Conservation (phyloP, 768 basidiomycete genomes). For the Boletellus ananas region DNA sequence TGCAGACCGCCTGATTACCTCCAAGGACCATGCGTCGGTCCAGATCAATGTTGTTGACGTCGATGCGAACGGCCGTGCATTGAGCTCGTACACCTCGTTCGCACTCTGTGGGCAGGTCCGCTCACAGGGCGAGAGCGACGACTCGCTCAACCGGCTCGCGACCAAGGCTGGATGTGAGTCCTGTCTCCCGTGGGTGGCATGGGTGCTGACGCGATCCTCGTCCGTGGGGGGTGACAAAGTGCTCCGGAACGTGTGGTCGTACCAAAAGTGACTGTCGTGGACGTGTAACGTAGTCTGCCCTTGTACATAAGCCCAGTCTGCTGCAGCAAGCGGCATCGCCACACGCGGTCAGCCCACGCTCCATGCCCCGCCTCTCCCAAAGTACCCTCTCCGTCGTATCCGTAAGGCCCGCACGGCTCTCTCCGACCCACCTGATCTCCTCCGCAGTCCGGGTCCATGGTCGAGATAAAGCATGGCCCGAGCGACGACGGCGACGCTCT, state of each 20-base stretch:
- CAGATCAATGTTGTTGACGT: slow-evolving; percentile 95
- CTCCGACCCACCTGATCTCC: slow-evolving; percentile 9
- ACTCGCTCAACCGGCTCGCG: slow-evolving; percentile 93
- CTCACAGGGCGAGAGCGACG: slow-evolving; percentile 94
- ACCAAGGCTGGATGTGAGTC: slow-evolving; percentile 91
- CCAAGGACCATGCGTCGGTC: slow-evolving; percentile 98
- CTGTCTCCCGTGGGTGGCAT: background rate
- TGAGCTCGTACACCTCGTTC: slow-evolving; percentile 81
- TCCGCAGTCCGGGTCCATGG: slow-evolving; percentile 57
- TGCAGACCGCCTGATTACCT: slow-evolving; percentile 93
- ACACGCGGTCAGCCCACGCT: slow-evolving; percentile 16
- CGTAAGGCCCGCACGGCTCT: slow-evolving; percentile 31
- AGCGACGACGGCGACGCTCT: slow-evolving; percentile 13
- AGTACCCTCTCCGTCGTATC: slow-evolving; percentile 46
- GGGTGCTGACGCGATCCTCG: slow-evolving; percentile 7
- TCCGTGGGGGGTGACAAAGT: slow-evolving; percentile 45
- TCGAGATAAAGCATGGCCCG: slow-evolving; percentile 58
- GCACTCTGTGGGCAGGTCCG: slow-evolving; percentile 93
- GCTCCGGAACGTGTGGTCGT: slow-evolving; percentile 94
- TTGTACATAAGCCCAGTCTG: background rate
- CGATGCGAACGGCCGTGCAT: slow-evolving; percentile 80
- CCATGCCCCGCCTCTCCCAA: slow-evolving; percentile 31
- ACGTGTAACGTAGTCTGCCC: slow-evolving; percentile 15
- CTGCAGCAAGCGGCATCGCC: slow-evolving; percentile 9
- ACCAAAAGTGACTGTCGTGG: slow-evolving; percentile 70